Conservation (phyloP, 2,329 filamentous ascomycete species). For the Talaromyces sp. region DNA sequence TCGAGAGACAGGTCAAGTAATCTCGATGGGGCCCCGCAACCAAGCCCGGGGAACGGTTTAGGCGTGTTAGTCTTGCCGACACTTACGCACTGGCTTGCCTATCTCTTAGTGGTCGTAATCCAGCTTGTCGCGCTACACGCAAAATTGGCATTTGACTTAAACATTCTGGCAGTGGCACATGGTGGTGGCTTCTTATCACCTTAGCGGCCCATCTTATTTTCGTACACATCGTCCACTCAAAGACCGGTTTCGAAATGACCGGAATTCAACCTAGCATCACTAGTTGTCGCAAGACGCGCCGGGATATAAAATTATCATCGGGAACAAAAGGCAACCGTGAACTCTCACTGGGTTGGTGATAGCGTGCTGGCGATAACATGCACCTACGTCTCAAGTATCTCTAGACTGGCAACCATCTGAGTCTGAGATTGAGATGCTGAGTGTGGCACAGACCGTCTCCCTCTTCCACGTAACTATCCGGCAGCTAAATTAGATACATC, state of each 20-base stretch:
- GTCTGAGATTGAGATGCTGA: background rate
- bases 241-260: background rate
- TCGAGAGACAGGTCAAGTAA: background rate
- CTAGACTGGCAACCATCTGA: background rate
- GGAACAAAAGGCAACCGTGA: background rate
- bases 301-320: background rate
- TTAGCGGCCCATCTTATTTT: no score
- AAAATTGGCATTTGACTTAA: background rate
- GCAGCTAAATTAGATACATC: background rate
- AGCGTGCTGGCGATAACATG: background rate
- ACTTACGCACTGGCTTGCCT: no score
- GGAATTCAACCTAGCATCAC: background rate
- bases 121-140: background rate
- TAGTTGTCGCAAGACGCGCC: background rate
- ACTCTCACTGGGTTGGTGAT: background rate
- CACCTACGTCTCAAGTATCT: background rate
- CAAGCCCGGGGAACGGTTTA: background rate
- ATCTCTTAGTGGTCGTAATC: background rate
- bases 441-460: constrained; percentile 3
- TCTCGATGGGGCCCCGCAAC: background rate
- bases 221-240: background rate
- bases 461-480: background rate
- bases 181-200: background rate
- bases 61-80: background rate
- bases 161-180: background rate